These are phyloP conservation scores for Laburnicola sp. DNA, from an alignment of 2,329 filamentous ascomycete genomes.

Conservation along the genomic window DNA sequence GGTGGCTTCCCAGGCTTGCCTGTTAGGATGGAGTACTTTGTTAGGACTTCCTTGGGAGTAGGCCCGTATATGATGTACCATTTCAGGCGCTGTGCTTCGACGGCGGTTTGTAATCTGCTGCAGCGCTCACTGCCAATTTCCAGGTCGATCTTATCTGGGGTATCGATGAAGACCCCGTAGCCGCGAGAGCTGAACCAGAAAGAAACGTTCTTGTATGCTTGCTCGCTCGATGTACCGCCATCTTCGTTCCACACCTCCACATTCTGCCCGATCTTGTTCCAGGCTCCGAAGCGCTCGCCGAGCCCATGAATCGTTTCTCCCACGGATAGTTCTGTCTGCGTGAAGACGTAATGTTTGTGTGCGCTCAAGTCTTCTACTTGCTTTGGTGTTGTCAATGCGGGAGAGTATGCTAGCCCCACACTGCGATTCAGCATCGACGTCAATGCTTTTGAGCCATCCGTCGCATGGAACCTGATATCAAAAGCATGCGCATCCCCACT, in stretches of 20 bases:
- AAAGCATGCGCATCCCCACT: slow-evolving; percentile 55
- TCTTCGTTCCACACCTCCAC: slow-evolving; percentile 66
- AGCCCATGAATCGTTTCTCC: slow-evolving; percentile 72
- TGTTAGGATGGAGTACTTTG: slow-evolving; percentile 68
- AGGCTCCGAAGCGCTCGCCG: slow-evolving; percentile 75
- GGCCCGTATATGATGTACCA: slow-evolving; percentile 74
- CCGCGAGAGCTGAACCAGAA: slow-evolving; percentile 73
- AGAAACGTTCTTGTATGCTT: slow-evolving; percentile 72
- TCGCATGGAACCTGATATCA: slow-evolving; percentile 59
- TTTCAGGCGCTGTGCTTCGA: slow-evolving; percentile 70
- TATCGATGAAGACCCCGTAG: slow-evolving; percentile 77
- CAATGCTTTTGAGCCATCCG: slow-evolving; percentile 54
- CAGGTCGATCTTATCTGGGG: slow-evolving; percentile 68
- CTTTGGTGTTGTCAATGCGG: slow-evolving; percentile 57
- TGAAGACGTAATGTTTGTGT: slow-evolving; percentile 51
- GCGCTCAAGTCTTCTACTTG: slow-evolving; percentile 56
- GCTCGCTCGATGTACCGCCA: slow-evolving; percentile 67
- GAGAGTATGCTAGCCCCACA: slow-evolving; percentile 61
- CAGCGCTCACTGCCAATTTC: slow-evolving; percentile 76
- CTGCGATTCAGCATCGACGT: slow-evolving; percentile 61
- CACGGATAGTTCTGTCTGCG: slow-evolving; percentile 52
- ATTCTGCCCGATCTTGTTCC: slow-evolving; percentile 74
- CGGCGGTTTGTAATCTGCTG: slow-evolving; percentile 68
- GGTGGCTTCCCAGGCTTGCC: slow-evolving; percentile 67
- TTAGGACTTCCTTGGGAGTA: slow-evolving; percentile 71